Conservation (phyloP, 2,329 filamentous ascomycete genomes). For the Curvularia verruculosa region DNA sequence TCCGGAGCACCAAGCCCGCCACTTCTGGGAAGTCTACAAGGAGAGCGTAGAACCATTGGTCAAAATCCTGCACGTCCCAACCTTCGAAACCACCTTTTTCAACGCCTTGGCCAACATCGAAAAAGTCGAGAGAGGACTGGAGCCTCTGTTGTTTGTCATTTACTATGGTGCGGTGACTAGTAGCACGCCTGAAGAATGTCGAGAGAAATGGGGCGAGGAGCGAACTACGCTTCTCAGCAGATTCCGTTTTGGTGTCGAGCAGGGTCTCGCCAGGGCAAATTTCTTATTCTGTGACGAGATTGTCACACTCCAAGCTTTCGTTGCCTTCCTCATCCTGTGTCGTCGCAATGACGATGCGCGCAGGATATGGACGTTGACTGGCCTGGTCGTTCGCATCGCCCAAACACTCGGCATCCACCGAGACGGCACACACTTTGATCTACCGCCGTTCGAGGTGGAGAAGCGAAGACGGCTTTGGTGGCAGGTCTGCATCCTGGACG, state of each 20-base stretch:
- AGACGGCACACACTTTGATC: slow-evolving; percentile 61
- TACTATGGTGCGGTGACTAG: slow-evolving; percentile 65
- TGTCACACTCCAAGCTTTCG: slow-evolving; percentile 66
- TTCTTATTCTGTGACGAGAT: slow-evolving; percentile 68
- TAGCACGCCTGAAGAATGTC: slow-evolving; percentile 56
- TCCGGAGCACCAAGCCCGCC: slow-evolving; percentile 65
- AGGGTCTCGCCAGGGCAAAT: slow-evolving; percentile 67
- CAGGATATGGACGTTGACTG: slow-evolving; percentile 64
- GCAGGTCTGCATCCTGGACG: slow-evolving; percentile 65
- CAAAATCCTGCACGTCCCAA: slow-evolving; percentile 74
- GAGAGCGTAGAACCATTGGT: slow-evolving; percentile 76
- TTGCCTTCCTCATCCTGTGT: slow-evolving; percentile 65
- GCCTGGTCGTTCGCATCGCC: slow-evolving; percentile 63
- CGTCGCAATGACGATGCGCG: slow-evolving; percentile 59
- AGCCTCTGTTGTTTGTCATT: slow-evolving; percentile 66
- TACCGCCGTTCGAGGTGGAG: slow-evolving; percentile 66
- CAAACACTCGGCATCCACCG: slow-evolving; percentile 66
- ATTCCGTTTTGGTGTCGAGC: slow-evolving; percentile 68
- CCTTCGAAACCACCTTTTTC: slow-evolving; percentile 66
- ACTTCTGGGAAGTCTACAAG: slow-evolving; percentile 73
- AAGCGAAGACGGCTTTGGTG: slow-evolving; percentile 67
- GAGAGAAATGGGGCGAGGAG: slow-evolving; percentile 58
- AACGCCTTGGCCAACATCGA: slow-evolving; percentile 66
- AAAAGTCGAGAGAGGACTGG: slow-evolving; percentile 62
- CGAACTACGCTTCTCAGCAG: slow-evolving; percentile 57